Base-by-base conservation (phyloP, 257 asterid species). In the Jacaranda mimosifolia region DNA sequence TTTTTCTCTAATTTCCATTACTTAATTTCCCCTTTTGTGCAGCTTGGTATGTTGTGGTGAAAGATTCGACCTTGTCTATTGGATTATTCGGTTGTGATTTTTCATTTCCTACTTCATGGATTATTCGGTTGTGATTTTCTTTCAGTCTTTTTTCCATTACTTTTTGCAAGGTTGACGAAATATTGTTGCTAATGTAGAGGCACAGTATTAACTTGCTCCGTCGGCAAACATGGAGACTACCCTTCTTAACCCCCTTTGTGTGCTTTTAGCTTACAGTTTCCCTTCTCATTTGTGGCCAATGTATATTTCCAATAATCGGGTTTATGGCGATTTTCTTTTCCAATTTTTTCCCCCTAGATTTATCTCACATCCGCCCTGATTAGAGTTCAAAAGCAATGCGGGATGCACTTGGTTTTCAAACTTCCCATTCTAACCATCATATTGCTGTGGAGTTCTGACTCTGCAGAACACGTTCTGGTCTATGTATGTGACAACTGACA, bases 401-500 rank as follows among this genome's bases (percentile, higher is more conserved):
- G 51, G 40, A 39, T 5, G 45, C 7, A 48, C 42, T 49, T 32
- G 32, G 32, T 51, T 3, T 69, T 69, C 32, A 14, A 26, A 26
- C 19, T 35, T 48, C 26, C n/a, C n/a, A 10, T 59, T 60, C 45
- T 14, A 53, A 71, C 65, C 48, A 53, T 71, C 76, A 32, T 12
- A 42, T 19, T 35, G 42, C 40, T 59, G 17, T 10, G n/a, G 2
- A 0, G 13, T 35, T 38, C 46, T 62, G 43, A 60, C 3, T 60
- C 11, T 14, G 5, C 17, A 4, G 11, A 64, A 17, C 13, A 18
- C 1, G 19, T 12, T 35, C 46, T 42, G 6, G 46, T 4, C 9
- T 42, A 8, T 5, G 46, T 0, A 42, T 42, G 46, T 42, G 9
- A n/a, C n/a, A n/a, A n/a, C n/a, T n/a, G n/a, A 42, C 46, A 8